Percentiles rank a stretch among this genome's conserved stretches.
phyloP scores from a whole-genome alignment of 257 asterid genomes.

The Penstemon barbatus region DNA sequence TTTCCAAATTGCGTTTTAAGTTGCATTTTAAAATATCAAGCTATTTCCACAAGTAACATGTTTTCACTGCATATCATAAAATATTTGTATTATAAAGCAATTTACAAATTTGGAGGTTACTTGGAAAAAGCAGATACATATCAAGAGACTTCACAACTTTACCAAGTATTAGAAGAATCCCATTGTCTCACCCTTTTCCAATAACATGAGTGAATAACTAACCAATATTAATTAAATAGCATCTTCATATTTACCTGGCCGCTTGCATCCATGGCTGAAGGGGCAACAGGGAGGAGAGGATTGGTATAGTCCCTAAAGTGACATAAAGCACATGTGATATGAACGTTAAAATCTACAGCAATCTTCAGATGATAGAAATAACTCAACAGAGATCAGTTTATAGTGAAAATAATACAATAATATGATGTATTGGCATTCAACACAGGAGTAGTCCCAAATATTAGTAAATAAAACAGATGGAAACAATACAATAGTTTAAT shows the following conservation, averaged over 20 bases:
- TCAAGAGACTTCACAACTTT: background rate
- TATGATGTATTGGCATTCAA: too few species aligned
- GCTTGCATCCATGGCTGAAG: conserved; percentile 90
- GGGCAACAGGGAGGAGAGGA: conserved; percentile 88
- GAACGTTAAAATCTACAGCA: conserved; percentile 2
- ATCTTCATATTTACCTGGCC: conserved; percentile 65
- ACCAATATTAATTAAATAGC: conserved; percentile 13
- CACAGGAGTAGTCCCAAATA: background rate
- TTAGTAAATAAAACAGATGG: conserved; percentile 5
- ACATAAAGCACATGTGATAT: conserved; percentile 19
- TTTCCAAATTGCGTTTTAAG: background rate
- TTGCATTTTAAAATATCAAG: background rate
- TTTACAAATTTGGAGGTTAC: background rate
- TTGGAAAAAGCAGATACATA: background rate
- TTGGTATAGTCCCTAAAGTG: conserved; percentile 87
- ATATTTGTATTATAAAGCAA: conserved; percentile 8
- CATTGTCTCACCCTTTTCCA: background rate
- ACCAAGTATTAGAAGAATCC: background rate
- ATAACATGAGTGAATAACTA: background rate
- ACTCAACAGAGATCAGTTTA: background rate
- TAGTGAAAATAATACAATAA: too few species aligned
- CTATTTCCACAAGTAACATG: conserved; percentile 19
- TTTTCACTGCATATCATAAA: conserved; percentile 5
- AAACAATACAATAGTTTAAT: conserved; percentile 5
- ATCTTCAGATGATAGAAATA: conserved; percentile 7